These are phyloP conservation scores for Pleodorina starrii DNA, from an alignment of 139 green algal genomes.

Conservation along the genomic window DNA sequence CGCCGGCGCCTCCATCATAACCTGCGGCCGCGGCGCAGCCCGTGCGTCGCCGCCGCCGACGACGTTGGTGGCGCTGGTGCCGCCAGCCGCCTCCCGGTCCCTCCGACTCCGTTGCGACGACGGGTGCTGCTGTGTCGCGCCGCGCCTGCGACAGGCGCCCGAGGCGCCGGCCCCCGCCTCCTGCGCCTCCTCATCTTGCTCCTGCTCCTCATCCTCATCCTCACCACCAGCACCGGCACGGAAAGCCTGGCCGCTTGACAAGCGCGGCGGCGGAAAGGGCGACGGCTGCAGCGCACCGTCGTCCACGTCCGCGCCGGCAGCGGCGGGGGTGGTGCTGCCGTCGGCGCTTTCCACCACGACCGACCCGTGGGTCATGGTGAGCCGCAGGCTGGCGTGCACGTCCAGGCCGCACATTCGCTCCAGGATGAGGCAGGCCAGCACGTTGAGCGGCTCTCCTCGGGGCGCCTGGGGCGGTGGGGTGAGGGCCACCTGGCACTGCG, in stretches of 20 bases:
- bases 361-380: background rate
- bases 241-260: too few relatives aligned
- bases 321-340: background rate
- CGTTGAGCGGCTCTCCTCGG: background rate
- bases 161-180: too few relatives aligned
- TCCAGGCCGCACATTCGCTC: constrained; percentile 69
- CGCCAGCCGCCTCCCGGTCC: background rate
- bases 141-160: background rate
- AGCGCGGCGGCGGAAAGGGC: background rate
- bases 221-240: background rate
- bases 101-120: background rate
- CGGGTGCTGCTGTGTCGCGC: background rate
- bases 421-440: constrained; percentile 70
- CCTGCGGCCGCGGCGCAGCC: background rate
- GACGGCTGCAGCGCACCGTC: constrained; percentile 13
- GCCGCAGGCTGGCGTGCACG: constrained; percentile 2
- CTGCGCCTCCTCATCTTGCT: background rate
- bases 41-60: background rate
- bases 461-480: background rate
- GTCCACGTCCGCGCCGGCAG: background rate
- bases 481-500: background rate
- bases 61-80: background rate
- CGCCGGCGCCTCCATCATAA: constrained; percentile 18
- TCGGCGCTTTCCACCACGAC: background rate
- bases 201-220: background rate